Conservation (phyloP, 805 yeast genomes). For the Blastobotrys muscicola region DNA sequence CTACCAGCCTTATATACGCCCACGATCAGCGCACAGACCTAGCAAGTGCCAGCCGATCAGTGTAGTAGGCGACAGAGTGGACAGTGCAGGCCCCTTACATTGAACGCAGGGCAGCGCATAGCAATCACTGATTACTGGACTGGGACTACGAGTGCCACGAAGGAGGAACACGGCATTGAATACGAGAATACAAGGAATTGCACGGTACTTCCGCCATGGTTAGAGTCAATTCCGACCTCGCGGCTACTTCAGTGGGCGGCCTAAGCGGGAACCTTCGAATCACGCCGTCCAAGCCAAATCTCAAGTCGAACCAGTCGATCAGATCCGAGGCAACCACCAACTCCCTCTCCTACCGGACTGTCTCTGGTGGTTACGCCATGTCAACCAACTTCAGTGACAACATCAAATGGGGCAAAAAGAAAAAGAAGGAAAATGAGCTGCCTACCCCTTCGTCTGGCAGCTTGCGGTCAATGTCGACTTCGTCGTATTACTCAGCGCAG, state of each 20-base stretch:
- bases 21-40: too few relatives aligned
- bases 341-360: background rate
- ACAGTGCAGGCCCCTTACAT: too few relatives aligned
- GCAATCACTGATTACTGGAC: background rate
- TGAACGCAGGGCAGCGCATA: too few relatives aligned
- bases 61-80: too few relatives aligned
- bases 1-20: too few relatives aligned
- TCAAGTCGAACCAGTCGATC: background rate
- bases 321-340: background rate
- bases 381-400: slow-evolving; percentile 3
- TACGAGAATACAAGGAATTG: background rate
- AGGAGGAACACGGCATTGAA: background rate
- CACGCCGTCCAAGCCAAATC: background rate
- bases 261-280: background rate
- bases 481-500: background rate
- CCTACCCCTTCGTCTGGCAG: too few relatives aligned
- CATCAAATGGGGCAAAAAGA: slow-evolving; percentile 3
- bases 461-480: background rate
- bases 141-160: background rate
- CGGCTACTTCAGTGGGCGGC: slow-evolving; percentile 3
- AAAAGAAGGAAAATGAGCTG: background rate
- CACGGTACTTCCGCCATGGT: too few relatives aligned
- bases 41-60: too few relatives aligned
- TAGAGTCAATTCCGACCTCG: background rate
- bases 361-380: slow-evolving; percentile 2